A percentile compares a stretch with the other conserved stretches of the same genome.
Evolutionary conservation across 495 filamentous ascomycete genomes (phyloP).

Genomic region (Penicillium paradoxum): DNA sequence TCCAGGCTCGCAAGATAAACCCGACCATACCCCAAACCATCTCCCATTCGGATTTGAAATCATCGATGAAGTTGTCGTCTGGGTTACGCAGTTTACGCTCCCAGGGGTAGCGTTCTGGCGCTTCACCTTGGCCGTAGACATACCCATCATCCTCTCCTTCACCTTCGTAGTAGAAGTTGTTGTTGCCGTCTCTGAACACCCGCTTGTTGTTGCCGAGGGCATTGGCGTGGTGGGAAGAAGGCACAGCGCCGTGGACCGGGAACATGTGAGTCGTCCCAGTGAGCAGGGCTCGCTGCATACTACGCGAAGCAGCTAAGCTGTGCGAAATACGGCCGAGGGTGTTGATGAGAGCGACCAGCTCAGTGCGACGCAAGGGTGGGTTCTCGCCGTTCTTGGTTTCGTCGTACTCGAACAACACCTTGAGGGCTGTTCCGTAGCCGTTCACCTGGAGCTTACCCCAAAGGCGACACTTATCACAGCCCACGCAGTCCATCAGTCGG

Average conservation of each 20-base stretch:
- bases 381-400: conserved; percentile 68
- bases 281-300: conserved; percentile 62
- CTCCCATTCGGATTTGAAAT: conserved; percentile 58
- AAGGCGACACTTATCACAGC: conserved; percentile 95
- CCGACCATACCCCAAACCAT: conserved; percentile 56
- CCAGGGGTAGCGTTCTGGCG: conserved; percentile 31
- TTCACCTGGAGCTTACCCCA: conserved; percentile 98
- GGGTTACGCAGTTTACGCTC: conserved; percentile 25
- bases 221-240: conserved; percentile 17
- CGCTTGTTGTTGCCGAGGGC: conserved; percentile 13
- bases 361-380: conserved; percentile 76
- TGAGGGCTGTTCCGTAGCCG: conserved; percentile 91
- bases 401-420: conserved; percentile 94
- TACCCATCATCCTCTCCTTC: conserved; percentile 32
- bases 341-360: conserved; percentile 90
- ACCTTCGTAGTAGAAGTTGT: conserved; percentile 43
- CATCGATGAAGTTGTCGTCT: conserved; percentile 47
- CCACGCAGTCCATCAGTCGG: conserved; percentile 96
- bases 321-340: conserved; percentile 82
- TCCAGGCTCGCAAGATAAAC: conserved; percentile 67
- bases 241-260: conserved; percentile 26
- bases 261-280: conserved; percentile 31
- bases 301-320: conserved; percentile 66
- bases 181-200: conserved; percentile 32
- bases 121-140: conserved; percentile 25